These are phyloP conservation scores for Fusarium equiseti DNA, from an alignment of 2,329 filamentous ascomycete genomes.

Conservation along the genomic window DNA sequence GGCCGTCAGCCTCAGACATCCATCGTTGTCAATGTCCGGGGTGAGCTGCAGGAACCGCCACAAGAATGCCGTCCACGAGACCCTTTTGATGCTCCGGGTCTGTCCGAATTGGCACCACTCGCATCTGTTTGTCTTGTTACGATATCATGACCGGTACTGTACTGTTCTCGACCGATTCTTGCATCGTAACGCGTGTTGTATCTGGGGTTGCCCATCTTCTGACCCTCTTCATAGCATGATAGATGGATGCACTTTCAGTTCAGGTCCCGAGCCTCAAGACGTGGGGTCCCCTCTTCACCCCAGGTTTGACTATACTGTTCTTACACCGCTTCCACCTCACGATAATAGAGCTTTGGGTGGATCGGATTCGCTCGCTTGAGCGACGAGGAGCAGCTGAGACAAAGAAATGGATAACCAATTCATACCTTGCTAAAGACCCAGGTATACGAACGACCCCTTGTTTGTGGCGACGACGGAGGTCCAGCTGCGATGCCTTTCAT, in stretches of 20 bases:
- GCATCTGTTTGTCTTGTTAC: conserved; percentile 35
- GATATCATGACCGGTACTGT: conserved; percentile 20
- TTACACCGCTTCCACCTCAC: conserved; percentile 46
- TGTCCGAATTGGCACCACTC: conserved; percentile 48
- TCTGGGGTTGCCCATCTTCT: conserved; percentile 35
- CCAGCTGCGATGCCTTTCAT: conserved; percentile 55
- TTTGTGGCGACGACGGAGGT: conserved; percentile 49
- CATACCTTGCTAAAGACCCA: conserved; percentile 58
- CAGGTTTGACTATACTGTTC: conserved; percentile 25
- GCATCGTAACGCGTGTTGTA: conserved; percentile 36
- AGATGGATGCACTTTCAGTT: conserved; percentile 9
- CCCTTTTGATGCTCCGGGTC: conserved; percentile 42
- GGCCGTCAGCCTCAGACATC: conserved; percentile 23
- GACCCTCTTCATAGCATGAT: conserved; percentile 18
- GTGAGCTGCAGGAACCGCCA: conserved; percentile 48
- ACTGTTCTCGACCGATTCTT: conserved; percentile 42
- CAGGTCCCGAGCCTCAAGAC: conserved; percentile 12
- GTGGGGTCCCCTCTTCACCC: conserved; percentile 39
- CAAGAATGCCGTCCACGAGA: conserved; percentile 44
- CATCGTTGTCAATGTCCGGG: conserved; percentile 22
- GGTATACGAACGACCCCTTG: conserved; percentile 53
- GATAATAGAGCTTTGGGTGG: conserved; percentile 26
- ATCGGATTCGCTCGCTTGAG: conserved; percentile 45
- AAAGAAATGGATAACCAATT: conserved; percentile 11
- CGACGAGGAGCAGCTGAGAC: conserved; percentile 15